phyloP scores from a whole-genome alignment of 192 early-diverging fungal genomes.

The Mortierella alpina region DNA sequence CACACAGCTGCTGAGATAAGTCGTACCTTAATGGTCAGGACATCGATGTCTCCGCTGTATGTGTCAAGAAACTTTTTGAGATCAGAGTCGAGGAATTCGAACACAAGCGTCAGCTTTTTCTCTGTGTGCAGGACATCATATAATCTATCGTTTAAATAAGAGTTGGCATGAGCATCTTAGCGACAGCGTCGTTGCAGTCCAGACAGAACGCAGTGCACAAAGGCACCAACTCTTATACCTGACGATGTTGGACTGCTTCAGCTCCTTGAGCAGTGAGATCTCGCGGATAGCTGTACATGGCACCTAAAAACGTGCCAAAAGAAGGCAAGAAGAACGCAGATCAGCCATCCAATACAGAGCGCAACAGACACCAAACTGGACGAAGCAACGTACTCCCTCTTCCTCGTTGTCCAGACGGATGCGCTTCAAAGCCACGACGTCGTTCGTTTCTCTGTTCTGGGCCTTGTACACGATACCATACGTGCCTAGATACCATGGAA shows the following conservation, averaged over 20 bases:
- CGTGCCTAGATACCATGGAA: conserved; percentile 67
- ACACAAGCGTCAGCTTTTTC: conserved; percentile 97
- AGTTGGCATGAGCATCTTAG: background rate
- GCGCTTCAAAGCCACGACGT: conserved; percentile 98
- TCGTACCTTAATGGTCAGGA: conserved; percentile 84
- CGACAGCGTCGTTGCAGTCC: background rate
- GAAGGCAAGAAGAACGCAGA: background rate
- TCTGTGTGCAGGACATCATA: conserved; percentile 98
- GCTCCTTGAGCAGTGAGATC: conserved; percentile 86
- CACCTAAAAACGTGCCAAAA: conserved; percentile 57
- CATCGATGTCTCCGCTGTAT: conserved; percentile 83
- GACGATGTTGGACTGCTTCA: conserved; percentile 88
- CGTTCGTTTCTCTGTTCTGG: conserved; percentile 92
- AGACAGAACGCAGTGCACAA: background rate
- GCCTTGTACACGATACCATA: conserved; percentile 99
- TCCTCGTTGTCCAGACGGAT: conserved; percentile 91
- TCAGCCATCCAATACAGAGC: conserved; percentile 56
- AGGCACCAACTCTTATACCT: conserved; percentile 59
- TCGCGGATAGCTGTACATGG: conserved; percentile 90
- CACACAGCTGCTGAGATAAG: background rate
- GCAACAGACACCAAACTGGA: conserved; percentile 56
- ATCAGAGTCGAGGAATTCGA: conserved; percentile 99
- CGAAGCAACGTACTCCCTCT: conserved; percentile 85
- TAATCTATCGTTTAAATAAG: conserved; percentile 62
- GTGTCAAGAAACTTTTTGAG: conserved; percentile 98